A percentile compares a stretch with the other conserved stretches of the same genome.
These are phyloP conservation scores for Beauveria brongniartii DNA, from an alignment of 2,329 filamentous ascomycete species.

Conservation along the genomic window DNA sequence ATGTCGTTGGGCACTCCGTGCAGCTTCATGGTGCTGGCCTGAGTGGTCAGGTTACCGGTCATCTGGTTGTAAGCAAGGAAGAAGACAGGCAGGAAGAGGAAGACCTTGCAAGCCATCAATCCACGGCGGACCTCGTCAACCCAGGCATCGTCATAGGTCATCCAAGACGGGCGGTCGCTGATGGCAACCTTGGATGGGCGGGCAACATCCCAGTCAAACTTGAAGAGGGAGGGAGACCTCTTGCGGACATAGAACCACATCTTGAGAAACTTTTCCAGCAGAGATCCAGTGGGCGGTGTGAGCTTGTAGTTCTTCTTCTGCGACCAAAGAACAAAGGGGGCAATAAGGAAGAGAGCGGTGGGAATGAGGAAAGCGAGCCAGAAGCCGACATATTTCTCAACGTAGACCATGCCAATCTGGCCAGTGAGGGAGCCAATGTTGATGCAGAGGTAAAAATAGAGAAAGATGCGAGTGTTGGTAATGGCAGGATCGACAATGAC, in stretches of 20 bases:
- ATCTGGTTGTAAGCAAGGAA: conserved; percentile 54
- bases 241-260: conserved; percentile 55
- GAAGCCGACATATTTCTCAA: conserved; percentile 69
- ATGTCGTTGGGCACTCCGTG: conserved; percentile 71
- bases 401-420: conserved; percentile 58
- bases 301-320: conserved; percentile 54
- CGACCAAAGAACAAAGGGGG: conserved; percentile 53
- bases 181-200: conserved; percentile 57
- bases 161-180: conserved; percentile 55
- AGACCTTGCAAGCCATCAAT: conserved; percentile 61
- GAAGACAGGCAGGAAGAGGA: conserved; percentile 60
- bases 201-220: conserved; percentile 57
- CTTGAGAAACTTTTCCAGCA: conserved; percentile 57
- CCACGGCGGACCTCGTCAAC: conserved; percentile 70
- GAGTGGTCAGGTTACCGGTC: conserved; percentile 52
- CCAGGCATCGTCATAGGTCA: conserved; percentile 78
- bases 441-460: conserved; percentile 52
- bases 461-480: conserved; percentile 60
- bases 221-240: conserved; percentile 54
- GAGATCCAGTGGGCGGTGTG: conserved; percentile 62
- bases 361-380: conserved; percentile 64
- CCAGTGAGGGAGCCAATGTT: conserved; percentile 56
- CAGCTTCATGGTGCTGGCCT: conserved; percentile 58
- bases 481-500: conserved; percentile 64
- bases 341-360: conserved; percentile 54